Evolutionary conservation across 306 rosid species (phyloP).

Genomic region (Vicia villosa): DNA sequence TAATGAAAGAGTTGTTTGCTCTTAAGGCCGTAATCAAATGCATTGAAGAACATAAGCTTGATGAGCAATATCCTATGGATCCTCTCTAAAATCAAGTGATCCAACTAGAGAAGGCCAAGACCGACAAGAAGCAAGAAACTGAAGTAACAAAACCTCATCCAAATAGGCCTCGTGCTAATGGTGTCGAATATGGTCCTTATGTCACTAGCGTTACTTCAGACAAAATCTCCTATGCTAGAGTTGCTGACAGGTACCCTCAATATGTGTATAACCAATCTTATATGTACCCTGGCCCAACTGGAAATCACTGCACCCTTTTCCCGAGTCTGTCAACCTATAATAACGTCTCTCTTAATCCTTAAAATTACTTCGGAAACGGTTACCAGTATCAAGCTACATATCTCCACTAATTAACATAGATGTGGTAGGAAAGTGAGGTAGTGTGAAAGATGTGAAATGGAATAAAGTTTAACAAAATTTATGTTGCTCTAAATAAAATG

Average conservation of each 20-base stretch:
- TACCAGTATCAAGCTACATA: slow-evolving; percentile 92
- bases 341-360: slow-evolving; percentile 69
- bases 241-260: slow-evolving; percentile 86
- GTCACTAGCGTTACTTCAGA: slow-evolving; percentile 61
- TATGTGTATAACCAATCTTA: slow-evolving; percentile 74
- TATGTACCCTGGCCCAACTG: slow-evolving; percentile 70
- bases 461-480: no score
- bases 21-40: slow-evolving; percentile 81
- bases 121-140: slow-evolving; percentile 87
- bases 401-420: no score
- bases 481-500: no score
- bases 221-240: slow-evolving; percentile 72
- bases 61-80: slow-evolving; percentile 73
- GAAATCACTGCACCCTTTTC: slow-evolving; percentile 68
- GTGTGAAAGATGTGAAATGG: no score
- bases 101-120: slow-evolving; percentile 88
- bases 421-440: no score
- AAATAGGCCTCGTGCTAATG: slow-evolving; percentile 91
- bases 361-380: slow-evolving; percentile 85
- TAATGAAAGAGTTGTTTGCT: slow-evolving; percentile 81
- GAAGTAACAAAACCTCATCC: slow-evolving; percentile 94
- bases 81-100: no score
- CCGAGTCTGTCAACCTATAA: slow-evolving; percentile 69
- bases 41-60: no score
- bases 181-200: slow-evolving; percentile 70